Conservation (phyloP, 306 rosid genomes). For the Biancaea sappan region DNA sequence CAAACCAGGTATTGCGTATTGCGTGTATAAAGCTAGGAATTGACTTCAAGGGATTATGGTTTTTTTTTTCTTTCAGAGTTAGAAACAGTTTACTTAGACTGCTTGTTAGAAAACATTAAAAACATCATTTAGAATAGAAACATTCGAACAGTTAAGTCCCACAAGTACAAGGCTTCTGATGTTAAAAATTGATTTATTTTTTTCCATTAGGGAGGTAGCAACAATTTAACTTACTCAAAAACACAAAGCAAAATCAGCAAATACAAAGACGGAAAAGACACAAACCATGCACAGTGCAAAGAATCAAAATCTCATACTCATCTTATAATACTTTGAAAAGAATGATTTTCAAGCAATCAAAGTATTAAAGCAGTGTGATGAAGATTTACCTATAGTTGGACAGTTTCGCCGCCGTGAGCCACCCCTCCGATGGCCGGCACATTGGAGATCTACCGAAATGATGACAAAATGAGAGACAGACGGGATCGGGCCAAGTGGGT, state of each 20-base stretch:
- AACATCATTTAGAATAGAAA: not conserved
- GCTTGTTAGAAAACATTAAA: not conserved
- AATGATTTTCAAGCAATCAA: no score
- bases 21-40: not conserved
- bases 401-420: no score
- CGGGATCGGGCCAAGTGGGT: no score
- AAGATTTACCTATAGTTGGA: no score
- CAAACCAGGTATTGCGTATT: no score
- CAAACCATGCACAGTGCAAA: not conserved
- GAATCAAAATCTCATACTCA: no score
- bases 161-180: not conserved
- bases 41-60: not conserved
- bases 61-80: not conserved
- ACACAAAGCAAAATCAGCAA: not conserved
- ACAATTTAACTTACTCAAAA: not conserved
- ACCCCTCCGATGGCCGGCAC: no score
- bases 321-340: no score
- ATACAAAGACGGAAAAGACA: not conserved
- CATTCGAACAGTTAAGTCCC: not conserved
- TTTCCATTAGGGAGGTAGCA: not conserved
- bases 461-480: no score
- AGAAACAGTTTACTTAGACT: not conserved
- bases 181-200: not conserved
- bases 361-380: no score
- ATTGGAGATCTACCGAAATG: no score